A percentile compares a stretch with the other conserved stretches of the same genome.
Conservation (phyloP, 2,329 filamentous ascomycete genomes). For the Helminthosporium solani region DNA sequence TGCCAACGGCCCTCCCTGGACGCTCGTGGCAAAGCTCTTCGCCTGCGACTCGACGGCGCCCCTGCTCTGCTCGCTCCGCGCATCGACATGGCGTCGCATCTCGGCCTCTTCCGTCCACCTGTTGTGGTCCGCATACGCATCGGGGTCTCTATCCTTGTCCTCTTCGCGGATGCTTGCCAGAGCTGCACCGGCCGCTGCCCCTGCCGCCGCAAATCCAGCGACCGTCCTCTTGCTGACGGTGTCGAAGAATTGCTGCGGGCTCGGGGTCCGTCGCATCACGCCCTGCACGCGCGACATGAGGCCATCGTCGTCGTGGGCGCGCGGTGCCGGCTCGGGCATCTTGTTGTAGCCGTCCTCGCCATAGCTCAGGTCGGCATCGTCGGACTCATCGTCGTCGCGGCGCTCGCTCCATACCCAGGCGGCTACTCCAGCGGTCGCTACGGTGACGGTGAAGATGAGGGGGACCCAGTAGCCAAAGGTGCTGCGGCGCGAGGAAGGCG, state of each 20-base stretch:
- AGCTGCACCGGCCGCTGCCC: conserved; percentile 78
- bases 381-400: conserved; percentile 67
- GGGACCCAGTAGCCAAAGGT: conserved; percentile 86
- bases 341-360: conserved; percentile 44
- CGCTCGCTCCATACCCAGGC: conserved; percentile 95
- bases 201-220: conserved; percentile 79
- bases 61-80: conserved; percentile 37
- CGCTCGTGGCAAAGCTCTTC: conserved; percentile 33
- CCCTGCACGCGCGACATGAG: conserved; percentile 79
- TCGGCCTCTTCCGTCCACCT: conserved; percentile 91
- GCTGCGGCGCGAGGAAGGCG: conserved; percentile 57
- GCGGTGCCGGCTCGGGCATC: conserved; percentile 16
- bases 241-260: conserved; percentile 85
- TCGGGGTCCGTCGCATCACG: conserved; percentile 77
- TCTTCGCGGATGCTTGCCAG: conserved; percentile 82
- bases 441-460: conserved; percentile 79
- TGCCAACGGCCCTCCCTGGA: conserved; percentile 24
- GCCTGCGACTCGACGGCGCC: conserved; percentile 36
- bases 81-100: conserved; percentile 54
- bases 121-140: conserved; percentile 80
- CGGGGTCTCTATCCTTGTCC: no score
- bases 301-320: conserved; percentile 45
- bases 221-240: conserved; percentile 77
- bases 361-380: conserved; percentile 53
- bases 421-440: conserved; percentile 81